Evolutionary conservation across 805 yeast species (phyloP), one percentile per base, ranked within the genome.

Genomic region (Saccharomycopsis schoenii): DNA sequence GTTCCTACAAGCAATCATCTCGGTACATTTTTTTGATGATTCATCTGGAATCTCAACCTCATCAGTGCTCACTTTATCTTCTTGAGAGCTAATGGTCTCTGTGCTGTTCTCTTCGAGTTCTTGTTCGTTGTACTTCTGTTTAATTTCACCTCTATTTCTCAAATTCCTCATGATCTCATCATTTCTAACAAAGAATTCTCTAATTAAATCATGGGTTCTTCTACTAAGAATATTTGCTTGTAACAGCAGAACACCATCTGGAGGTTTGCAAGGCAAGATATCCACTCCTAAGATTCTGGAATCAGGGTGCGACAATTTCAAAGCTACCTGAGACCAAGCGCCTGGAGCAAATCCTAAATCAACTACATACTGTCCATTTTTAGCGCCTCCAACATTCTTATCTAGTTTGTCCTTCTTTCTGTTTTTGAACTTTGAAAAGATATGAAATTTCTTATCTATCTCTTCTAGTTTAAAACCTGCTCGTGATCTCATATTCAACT

Each of bases 311-410:
- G 51, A 24, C 19, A 42, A 24, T 24, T 37, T 29, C 9, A 80
- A 73, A 0, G 93, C 92, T 1, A 89, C 92, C 69, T 90, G 96
- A 9, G 93, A 82, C 97, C 97, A 90, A 2, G 96, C 91, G 0
- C 97, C 97, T 0, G 97, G 97, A 0, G 97, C 96, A 71, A 84
- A 91, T 0, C 97, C 97, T 55, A 94, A 74, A 74, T 94, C 99
- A 4, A 94, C 83, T 0, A 94, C 87, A 52, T 83, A 80, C 37
- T 43, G 36, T 21, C 51, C 21, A 4, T 19, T 51, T n/a, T 50
- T 55, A 15, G 36, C 4, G n/a, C 12, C 14, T 12, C 1, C n/a
- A 5, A 3, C 34, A 21, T 2, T 2, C 6, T 47, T 25, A 12
- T 21, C 21, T 47, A 25, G 1, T 21, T 24, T 21, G 17, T 4